Conservation (phyloP, 768 basidiomycete species). For the Russula olivacea region DNA sequence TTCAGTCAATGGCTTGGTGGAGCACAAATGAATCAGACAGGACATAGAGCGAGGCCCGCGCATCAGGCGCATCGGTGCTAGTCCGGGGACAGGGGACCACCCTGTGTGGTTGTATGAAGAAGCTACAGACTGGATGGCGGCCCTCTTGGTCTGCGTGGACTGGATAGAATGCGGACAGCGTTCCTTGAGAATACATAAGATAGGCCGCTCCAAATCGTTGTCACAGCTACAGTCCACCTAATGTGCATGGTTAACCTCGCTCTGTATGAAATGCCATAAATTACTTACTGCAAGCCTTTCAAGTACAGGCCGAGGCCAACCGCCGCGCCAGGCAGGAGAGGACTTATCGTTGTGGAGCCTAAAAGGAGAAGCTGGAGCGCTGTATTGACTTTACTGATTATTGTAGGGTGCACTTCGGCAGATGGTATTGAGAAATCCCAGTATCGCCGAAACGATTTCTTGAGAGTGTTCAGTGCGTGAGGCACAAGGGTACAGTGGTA, state of each 20-base stretch:
- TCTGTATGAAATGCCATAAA: neutral
- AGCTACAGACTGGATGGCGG: constrained; percentile 1
- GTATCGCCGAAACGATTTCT: constrained; percentile 91
- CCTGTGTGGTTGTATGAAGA: neutral
- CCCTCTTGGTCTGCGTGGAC: constrained; percentile 7
- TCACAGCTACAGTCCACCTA: constrained; percentile 83
- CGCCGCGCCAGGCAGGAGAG: constrained; percentile 62
- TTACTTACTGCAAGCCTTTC: constrained; percentile 53
- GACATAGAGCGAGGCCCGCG: neutral
- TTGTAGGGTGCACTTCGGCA: constrained; percentile 88
- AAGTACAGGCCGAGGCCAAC: constrained; percentile 51
- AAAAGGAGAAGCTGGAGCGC: constrained; percentile 87
- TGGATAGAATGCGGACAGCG: constrained; percentile 51
- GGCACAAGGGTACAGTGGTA: neutral
- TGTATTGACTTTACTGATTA: constrained; percentile 96
- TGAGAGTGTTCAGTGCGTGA: constrained; percentile 15
- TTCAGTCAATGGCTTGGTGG: neutral
- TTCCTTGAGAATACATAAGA: constrained; percentile 75
- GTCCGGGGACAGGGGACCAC: neutral
- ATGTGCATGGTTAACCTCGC: neutral
- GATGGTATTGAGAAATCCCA: constrained; percentile 97
- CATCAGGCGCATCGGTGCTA: neutral
- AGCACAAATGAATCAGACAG: neutral
- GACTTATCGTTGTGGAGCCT: constrained; percentile 82
- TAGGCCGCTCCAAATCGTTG: constrained; percentile 88